Evolutionary conservation across 805 yeast genomes (phyloP).

Genomic region (Saccharomycopsis schoenii): DNA sequence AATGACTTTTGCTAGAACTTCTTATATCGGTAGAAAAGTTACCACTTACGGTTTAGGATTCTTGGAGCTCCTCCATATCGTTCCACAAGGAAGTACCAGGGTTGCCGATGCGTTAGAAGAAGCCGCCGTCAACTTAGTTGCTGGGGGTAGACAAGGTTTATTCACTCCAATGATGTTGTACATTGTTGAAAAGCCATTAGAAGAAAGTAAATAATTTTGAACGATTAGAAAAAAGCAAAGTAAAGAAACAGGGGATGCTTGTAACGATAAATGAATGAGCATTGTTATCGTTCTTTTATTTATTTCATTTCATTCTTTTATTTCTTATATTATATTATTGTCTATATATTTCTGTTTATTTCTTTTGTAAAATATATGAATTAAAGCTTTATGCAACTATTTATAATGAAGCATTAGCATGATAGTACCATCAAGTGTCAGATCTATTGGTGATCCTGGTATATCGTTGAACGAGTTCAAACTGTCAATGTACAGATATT

Average conservation of each 20-base stretch:
- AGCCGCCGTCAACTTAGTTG: slow-evolving; percentile 91
- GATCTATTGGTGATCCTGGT: too few relatives aligned
- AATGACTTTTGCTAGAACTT: slow-evolving; percentile 81
- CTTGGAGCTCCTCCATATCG: slow-evolving; percentile 78
- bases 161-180: slow-evolving; percentile 98
- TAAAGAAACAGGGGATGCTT: neutral
- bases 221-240: neutral
- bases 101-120: slow-evolving; percentile 92
- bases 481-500: too few relatives aligned
- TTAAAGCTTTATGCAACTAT: too few relatives aligned
- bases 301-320: too few relatives aligned
- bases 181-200: slow-evolving; percentile 72
- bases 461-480: too few relatives aligned
- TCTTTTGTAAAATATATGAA: too few relatives aligned
- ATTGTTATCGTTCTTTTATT: too few relatives aligned
- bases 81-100: slow-evolving; percentile 85
- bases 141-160: slow-evolving; percentile 80
- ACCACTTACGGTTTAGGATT: slow-evolving; percentile 73
- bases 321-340: too few relatives aligned
- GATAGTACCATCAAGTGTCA: too few relatives aligned
- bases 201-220: slow-evolving; percentile 11
- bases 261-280: neutral
- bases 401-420: too few relatives aligned
- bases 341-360: too few relatives aligned
- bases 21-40: slow-evolving; percentile 72